Percentiles rank a stretch among this genome's conserved stretches.
These are phyloP conservation scores for Aristolochia fimbriata DNA, from an alignment of 164 flowering plant genomes.

Conservation along the genomic window DNA sequence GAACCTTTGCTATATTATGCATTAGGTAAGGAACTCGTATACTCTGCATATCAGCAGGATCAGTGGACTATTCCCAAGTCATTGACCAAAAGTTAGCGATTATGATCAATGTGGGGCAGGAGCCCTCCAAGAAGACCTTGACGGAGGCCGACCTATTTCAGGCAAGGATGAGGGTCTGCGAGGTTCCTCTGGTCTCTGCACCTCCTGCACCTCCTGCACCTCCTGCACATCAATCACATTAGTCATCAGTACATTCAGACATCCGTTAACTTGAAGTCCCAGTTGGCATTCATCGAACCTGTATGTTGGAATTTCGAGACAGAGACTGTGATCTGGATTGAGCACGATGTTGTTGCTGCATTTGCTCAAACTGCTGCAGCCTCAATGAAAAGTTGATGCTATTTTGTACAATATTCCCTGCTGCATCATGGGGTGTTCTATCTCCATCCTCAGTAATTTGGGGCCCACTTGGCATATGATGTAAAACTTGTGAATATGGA, in stretches of 20 bases:
- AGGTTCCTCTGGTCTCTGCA: conserved; percentile 42
- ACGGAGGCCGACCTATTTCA: conserved; percentile 34
- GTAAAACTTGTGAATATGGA: conserved; percentile 12
- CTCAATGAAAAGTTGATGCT: conserved; percentile 60
- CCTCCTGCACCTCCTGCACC: conserved; percentile 33
- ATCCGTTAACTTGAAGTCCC: neutral
- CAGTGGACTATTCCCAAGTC: conserved; percentile 1
- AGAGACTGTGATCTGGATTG: conserved; percentile 40
- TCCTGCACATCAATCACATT: neutral
- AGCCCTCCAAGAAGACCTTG: conserved; percentile 53
- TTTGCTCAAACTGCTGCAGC: conserved; percentile 67
- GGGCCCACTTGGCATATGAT: conserved; percentile 15
- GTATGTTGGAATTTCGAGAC: conserved; percentile 30
- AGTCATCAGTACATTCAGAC: neutral
- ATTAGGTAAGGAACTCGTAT: neutral
- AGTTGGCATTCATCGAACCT: conserved; percentile 27
- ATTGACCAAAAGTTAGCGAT: conserved; percentile 2
- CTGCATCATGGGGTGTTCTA: conserved; percentile 23
- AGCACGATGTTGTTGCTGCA: conserved; percentile 65
- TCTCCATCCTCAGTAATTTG: conserved; percentile 48
- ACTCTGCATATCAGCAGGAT: neutral
- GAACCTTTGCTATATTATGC: conserved; percentile 2
- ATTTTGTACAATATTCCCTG: conserved; percentile 21
- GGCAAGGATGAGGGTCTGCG: conserved; percentile 20
- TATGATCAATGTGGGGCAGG: conserved; percentile 35